These are phyloP conservation scores for Lentinula detonsa DNA, from an alignment of 768 basidiomycete genomes.

Conservation along the genomic window DNA sequence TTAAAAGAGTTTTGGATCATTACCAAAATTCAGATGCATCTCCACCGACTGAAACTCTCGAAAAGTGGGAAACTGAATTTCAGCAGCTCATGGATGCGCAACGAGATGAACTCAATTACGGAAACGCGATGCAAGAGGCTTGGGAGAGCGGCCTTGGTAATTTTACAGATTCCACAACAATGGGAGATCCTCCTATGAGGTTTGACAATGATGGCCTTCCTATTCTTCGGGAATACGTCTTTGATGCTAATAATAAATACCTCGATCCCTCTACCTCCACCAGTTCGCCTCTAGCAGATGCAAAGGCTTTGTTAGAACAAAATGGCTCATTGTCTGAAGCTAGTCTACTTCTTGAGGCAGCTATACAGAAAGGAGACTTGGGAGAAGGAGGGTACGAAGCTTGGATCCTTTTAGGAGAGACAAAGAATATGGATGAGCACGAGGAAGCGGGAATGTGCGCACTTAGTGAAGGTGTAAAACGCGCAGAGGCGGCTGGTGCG, in stretches of 20 bases:
- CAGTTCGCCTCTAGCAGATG: constrained; percentile 56
- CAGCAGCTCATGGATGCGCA: constrained; percentile 68
- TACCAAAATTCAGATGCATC: constrained; percentile 53
- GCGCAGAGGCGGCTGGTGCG: constrained; percentile 59
- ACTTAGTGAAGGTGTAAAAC: constrained; percentile 62
- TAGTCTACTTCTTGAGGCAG: constrained; percentile 83
- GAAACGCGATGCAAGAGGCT: constrained; percentile 51
- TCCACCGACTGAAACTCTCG: constrained; percentile 56
- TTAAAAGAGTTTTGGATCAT: constrained; percentile 54
- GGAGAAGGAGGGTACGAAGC: constrained; percentile 83
- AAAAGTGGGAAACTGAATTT: constrained; percentile 81
- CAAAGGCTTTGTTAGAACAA: constrained; percentile 68
- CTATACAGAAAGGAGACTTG: constrained; percentile 75
- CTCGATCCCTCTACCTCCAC: constrained; percentile 43
- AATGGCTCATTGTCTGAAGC: constrained; percentile 89
- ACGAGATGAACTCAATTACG: constrained; percentile 63
- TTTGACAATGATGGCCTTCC: constrained; percentile 77
- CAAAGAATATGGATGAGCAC: constrained; percentile 84
- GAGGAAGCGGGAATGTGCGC: constrained; percentile 82
- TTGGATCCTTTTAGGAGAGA: constrained; percentile 90
- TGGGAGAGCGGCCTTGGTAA: constrained; percentile 57
- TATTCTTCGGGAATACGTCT: constrained; percentile 61
- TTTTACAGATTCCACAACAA: constrained; percentile 22
- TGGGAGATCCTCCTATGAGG: constrained; percentile 29
- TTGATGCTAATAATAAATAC: constrained; percentile 72